Conservation (phyloP, 768 basidiomycete genomes). For the Psilocybe cubensis region DNA sequence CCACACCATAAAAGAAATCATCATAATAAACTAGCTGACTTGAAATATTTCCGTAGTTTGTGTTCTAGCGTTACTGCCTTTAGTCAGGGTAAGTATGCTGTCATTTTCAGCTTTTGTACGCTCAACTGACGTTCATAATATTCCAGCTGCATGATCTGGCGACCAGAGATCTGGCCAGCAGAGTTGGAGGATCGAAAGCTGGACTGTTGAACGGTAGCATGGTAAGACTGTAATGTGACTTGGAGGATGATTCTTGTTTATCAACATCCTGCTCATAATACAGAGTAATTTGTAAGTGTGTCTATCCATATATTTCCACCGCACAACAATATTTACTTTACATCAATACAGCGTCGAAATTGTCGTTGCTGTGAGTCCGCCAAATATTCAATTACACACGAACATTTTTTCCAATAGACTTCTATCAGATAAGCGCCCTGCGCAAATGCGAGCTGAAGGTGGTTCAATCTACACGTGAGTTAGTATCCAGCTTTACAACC, state of each 20-base stretch:
- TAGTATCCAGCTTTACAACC: background rate
- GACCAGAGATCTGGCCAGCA: constrained; percentile 71
- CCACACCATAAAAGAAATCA: background rate
- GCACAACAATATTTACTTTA: background rate
- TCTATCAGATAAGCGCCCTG: constrained; percentile 71
- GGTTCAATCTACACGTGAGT: constrained; percentile 76
- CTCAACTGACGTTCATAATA: background rate
- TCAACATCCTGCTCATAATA: constrained; percentile 6
- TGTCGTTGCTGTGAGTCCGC: constrained; percentile 68
- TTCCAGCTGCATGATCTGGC: constrained; percentile 75
- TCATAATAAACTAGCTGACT: background rate
- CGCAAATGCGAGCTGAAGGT: constrained; percentile 80
- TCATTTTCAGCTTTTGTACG: background rate
- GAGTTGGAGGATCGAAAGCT: constrained; percentile 77
- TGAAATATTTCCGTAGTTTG: constrained; percentile 46
- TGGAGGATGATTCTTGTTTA: background rate
- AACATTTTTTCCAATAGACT: background rate
- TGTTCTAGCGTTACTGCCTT: constrained; percentile 73
- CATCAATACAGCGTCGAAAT: constrained; percentile 50
- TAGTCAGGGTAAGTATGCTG: constrained; percentile 61
- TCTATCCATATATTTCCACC: background rate
- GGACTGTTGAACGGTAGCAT: constrained; percentile 83
- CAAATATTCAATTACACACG: background rate
- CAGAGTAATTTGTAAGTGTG: constrained; percentile 69
- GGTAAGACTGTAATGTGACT: constrained; percentile 41